Evolutionary conservation across 2,329 filamentous ascomycete genomes (phyloP).

Genomic region (Penicillium sp.): DNA sequence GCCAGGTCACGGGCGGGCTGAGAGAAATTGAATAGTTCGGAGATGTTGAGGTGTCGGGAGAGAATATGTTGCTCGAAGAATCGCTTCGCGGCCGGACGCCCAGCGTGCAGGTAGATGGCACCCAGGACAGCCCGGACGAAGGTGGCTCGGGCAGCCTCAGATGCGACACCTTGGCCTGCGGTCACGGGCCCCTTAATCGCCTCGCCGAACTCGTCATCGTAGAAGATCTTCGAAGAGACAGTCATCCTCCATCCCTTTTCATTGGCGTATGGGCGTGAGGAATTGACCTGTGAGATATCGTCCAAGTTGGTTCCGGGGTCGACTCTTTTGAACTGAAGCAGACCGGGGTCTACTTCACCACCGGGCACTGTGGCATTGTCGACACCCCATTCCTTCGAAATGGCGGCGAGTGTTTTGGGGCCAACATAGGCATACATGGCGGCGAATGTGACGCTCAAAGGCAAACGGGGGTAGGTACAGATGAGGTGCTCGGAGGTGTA

Average conservation of each 20-base stretch:
- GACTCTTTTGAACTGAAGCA: constrained; percentile 74
- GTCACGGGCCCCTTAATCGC: constrained; percentile 39
- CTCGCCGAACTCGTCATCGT: constrained; percentile 86
- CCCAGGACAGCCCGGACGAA: constrained; percentile 86
- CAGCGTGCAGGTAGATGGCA: constrained; percentile 82
- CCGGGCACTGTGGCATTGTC: constrained; percentile 86
- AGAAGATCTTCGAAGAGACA: constrained; percentile 75
- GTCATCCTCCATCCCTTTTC: constrained; percentile 69
- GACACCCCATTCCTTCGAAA: constrained; percentile 88
- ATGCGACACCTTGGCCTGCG: constrained; percentile 44
- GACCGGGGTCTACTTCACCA: constrained; percentile 85
- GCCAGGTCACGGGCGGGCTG: constrained; percentile 82
- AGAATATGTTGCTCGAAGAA: constrained; percentile 88
- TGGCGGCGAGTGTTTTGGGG: constrained; percentile 69
- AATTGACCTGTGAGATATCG: constrained; percentile 46
- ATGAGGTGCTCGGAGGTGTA: constrained; percentile 87
- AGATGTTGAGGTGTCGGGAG: constrained; percentile 75
- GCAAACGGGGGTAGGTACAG: constrained; percentile 87
- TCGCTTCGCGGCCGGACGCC: constrained; percentile 73
- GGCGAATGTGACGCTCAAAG: constrained; percentile 83
- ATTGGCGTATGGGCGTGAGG: constrained; percentile 49
- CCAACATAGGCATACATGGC: constrained; percentile 85
- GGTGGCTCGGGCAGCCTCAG: constrained; percentile 67
- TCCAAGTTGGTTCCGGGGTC: constrained; percentile 48
- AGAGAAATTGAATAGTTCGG: constrained; percentile 79